These are phyloP conservation scores for Erysimum cheiranthoides DNA, from an alignment of 345 rosid genomes.

Conservation along the genomic window DNA sequence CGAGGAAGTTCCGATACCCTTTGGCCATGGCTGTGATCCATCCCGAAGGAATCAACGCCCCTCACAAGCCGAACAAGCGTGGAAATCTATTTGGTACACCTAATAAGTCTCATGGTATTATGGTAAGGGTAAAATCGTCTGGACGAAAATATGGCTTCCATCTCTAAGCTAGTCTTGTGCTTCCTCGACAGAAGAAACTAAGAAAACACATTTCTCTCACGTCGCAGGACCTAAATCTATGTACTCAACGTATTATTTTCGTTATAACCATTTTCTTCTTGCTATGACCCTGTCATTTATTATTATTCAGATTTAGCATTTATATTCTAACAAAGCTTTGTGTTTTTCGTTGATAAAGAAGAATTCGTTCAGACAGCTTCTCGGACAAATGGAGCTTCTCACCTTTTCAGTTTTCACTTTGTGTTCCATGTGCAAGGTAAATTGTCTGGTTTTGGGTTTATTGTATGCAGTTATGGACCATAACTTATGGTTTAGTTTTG, in stretches of 20 bases:
- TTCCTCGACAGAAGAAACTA: not conserved
- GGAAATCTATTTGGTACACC: too few species aligned
- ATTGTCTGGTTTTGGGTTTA: constrained; percentile 1
- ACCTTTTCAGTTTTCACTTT: constrained; percentile 3
- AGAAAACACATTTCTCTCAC: not conserved
- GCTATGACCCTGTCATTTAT: not conserved
- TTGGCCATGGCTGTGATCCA: too few species aligned
- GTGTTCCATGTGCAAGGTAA: constrained; percentile 38
- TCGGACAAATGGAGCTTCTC: constrained; percentile 22
- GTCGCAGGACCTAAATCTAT: constrained; percentile 12
- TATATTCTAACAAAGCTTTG: not conserved
- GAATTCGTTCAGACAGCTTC: not conserved
- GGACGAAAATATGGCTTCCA: not conserved
- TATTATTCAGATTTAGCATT: not conserved
- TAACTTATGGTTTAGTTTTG: constrained; percentile 14
- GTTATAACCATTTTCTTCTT: not conserved
- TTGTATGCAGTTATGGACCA: not conserved
- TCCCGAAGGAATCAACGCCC: too few species aligned
- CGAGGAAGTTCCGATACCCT: too few species aligned
- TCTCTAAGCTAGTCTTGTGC: constrained; percentile 12
- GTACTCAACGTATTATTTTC: not conserved
- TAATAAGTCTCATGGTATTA: not conserved
- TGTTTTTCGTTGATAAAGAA: not conserved
- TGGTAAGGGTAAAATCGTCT: constrained; percentile 30
- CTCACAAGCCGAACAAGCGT: too few species aligned